These are phyloP conservation scores for Fusarium duplospermum DNA, from an alignment of 2,329 filamentous ascomycete genomes.

Conservation along the genomic window DNA sequence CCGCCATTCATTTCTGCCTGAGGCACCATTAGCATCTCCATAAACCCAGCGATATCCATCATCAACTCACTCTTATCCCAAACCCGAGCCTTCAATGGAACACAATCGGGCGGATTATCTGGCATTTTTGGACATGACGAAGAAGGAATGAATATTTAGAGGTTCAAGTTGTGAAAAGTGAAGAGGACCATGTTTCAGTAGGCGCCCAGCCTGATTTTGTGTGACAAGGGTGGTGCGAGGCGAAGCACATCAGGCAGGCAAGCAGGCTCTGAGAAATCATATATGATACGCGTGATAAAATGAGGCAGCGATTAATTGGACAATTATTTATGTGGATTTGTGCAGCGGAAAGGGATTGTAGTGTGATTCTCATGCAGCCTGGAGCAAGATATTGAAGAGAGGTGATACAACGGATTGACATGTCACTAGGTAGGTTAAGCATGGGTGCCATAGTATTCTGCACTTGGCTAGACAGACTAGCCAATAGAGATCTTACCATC, in stretches of 20 bases:
- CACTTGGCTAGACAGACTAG: not conserved
- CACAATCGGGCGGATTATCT: not conserved
- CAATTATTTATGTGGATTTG: not conserved
- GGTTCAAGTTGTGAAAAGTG: not conserved
- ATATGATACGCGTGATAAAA: not conserved
- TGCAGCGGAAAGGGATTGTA: not conserved
- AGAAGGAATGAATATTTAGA: not conserved
- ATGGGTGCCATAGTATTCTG: not conserved
- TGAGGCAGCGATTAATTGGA: not conserved
- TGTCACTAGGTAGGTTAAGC: not conserved
- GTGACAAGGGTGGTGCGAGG: not conserved
- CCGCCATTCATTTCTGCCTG: not conserved
- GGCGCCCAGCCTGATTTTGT: not conserved
- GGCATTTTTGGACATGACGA: not conserved
- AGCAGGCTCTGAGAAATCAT: not conserved
- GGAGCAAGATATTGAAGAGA: not conserved
- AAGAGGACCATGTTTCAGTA: not conserved
- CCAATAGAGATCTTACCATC: not conserved
- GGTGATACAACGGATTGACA: not conserved
- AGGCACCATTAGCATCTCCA: constrained; percentile 1
- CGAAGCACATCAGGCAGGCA: not conserved
- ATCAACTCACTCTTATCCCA: constrained; percentile 25
- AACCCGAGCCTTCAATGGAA: not conserved
- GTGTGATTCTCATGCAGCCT: not conserved
- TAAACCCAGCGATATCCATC: not conserved